Conservation (phyloP, 176 grass and related monocot genomes). For the Oryza punctata region DNA sequence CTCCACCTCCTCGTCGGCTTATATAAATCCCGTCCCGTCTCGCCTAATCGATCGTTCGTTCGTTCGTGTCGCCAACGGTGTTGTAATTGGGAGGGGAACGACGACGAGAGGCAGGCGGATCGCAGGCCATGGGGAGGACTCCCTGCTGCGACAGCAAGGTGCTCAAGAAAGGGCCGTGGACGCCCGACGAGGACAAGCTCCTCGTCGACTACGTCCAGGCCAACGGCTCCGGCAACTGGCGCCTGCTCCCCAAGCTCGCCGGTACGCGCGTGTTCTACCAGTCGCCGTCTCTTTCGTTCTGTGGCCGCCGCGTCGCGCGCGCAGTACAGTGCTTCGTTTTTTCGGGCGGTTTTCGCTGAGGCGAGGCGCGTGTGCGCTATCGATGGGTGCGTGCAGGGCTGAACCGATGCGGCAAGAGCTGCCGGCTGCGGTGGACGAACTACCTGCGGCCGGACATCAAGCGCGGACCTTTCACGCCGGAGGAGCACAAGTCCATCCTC, state of each 20-base stretch:
- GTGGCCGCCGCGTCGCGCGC: not conserved
- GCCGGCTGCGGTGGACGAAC: constrained; percentile 97
- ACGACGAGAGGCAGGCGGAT: not conserved
- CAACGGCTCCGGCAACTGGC: constrained; percentile 87
- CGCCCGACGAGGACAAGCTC: constrained; percentile 94
- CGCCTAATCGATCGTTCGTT: not conserved
- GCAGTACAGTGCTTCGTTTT: no score
- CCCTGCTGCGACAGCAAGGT: constrained; percentile 95
- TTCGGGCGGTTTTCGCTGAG: not conserved
- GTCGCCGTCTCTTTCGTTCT: not conserved
- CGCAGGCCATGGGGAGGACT: constrained; percentile 70
- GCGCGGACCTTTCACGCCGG: constrained; percentile 81
- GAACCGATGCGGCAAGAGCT: constrained; percentile 97
- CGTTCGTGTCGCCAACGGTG: not conserved
- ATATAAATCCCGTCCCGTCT: constrained; percentile 63
- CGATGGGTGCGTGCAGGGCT: constrained; percentile 51
- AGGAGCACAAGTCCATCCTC: constrained; percentile 90
- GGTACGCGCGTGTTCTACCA: constrained; percentile 27
- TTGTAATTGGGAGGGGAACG: not conserved
- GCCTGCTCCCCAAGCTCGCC: constrained; percentile 87
- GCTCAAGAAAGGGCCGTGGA: constrained; percentile 94
- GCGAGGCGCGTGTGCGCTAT: not conserved
- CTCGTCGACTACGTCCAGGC: constrained; percentile 83
- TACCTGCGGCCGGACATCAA: constrained; percentile 98
- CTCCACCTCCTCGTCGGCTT: constrained; percentile 37